A percentile compares a stretch with the other conserved stretches of the same genome.
Evolutionary conservation across 352 stramenopile species (phyloP).

Genomic region (Globisporangium emineosum): DNA sequence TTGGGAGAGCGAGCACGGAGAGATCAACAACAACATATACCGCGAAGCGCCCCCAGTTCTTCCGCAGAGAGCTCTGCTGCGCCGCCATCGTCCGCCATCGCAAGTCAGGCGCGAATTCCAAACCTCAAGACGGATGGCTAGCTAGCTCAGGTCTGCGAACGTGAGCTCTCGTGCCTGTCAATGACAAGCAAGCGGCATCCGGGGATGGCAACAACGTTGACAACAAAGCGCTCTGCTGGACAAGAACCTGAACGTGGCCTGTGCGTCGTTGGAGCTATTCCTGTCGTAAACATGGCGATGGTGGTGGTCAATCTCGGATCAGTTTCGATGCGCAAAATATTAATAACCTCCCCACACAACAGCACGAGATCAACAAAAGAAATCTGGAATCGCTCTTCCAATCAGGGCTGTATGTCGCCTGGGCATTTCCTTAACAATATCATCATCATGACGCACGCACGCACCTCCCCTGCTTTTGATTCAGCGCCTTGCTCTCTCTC

Average conservation of each 20-base stretch:
- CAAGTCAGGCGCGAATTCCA: not conserved
- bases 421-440: not conserved
- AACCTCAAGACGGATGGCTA: not conserved
- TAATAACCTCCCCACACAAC: not conserved
- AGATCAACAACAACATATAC: slow-evolving; percentile 31
- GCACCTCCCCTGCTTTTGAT: not conserved
- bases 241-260: slow-evolving; percentile 4
- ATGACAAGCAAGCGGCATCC: not conserved
- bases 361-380: not conserved
- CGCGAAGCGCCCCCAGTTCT: slow-evolving; percentile 65
- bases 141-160: not conserved
- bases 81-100: slow-evolving; percentile 22
- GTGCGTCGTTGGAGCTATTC: not conserved
- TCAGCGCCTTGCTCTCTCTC: not conserved
- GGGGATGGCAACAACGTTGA: not conserved
- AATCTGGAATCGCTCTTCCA: not conserved
- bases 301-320: not conserved
- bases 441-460: not conserved
- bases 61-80: slow-evolving; percentile 59
- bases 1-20: no score
- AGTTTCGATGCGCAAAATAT: slow-evolving; percentile 6
- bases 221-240: not conserved
- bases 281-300: not conserved
- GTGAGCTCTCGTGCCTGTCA: not conserved
- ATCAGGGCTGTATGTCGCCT: no score